Conservation (phyloP, 805 yeast genomes). For the Yarrowia yakushimensis region DNA sequence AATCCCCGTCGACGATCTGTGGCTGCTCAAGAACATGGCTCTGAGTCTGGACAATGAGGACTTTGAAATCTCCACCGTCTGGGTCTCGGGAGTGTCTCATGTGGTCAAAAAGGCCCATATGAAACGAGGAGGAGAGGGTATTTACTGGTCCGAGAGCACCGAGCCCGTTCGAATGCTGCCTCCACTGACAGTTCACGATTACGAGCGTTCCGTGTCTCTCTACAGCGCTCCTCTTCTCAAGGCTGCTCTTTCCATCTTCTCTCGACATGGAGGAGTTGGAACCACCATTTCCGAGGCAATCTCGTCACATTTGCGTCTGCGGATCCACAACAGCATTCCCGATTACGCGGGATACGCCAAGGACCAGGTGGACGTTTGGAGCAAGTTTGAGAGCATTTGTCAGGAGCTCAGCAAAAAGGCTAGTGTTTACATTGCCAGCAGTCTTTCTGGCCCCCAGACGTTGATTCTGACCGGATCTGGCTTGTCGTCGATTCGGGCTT, state of each 20-base stretch:
- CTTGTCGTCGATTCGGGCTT: neutral
- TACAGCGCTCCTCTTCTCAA: constrained; percentile 9
- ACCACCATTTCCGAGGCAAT: neutral
- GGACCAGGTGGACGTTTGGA: constrained; percentile 6
- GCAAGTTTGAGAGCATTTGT: constrained; percentile 7
- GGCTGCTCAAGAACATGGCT: constrained; percentile 13
- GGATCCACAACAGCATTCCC: neutral
- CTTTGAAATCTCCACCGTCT: constrained; percentile 1
- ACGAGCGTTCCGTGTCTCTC: constrained; percentile 1
- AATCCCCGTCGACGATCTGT: neutral
- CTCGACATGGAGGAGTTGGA: neutral
- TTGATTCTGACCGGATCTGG: neutral
- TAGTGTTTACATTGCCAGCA: constrained; percentile 1
- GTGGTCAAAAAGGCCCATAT: neutral
- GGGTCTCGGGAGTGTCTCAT: constrained; percentile 6
- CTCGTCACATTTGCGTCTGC: constrained; percentile 6
- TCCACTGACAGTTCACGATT: constrained; percentile 11
- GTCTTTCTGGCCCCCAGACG: neutral
- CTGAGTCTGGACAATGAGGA: neutral
- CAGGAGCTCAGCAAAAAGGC: constrained; percentile 18
- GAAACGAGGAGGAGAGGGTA: neutral
- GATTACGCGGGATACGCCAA: neutral
- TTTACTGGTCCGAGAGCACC: neutral
- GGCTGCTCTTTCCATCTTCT: constrained; percentile 13
- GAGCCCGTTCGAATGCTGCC: neutral